Evolutionary conservation across 148 eudicot species (phyloP).

Genomic region (Talinum fruticosum): DNA sequence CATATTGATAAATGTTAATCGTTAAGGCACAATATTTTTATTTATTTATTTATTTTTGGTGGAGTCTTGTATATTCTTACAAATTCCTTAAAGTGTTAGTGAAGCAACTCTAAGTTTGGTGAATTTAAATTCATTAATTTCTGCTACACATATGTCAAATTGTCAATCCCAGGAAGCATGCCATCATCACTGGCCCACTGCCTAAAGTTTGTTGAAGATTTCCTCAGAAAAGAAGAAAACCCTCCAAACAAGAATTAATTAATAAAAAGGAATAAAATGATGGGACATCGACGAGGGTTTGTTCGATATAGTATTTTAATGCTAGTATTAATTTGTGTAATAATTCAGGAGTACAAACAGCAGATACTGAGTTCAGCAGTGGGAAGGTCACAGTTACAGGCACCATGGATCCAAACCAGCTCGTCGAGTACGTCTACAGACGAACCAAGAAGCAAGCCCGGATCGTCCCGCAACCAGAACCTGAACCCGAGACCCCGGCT

Average conservation of each 20-base stretch:
- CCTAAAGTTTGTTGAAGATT: slow-evolving; percentile 2
- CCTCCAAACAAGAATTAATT: too few relatives aligned
- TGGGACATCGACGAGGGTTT: too few relatives aligned
- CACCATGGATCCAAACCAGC: slow-evolving; percentile 67
- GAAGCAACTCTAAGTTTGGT: too few relatives aligned
- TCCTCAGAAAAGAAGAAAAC: not conserved
- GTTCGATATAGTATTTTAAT: not conserved
- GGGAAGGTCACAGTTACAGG: slow-evolving; percentile 87
- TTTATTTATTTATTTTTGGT: too few relatives aligned
- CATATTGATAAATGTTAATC: too few relatives aligned
- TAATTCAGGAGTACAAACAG: slow-evolving; percentile 83
- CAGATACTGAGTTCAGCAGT: slow-evolving; percentile 60
- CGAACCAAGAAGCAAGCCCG: slow-evolving; percentile 83
- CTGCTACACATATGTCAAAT: too few relatives aligned
- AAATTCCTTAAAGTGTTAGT: too few relatives aligned
- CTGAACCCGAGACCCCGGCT: slow-evolving; percentile 54
- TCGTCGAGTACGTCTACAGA: slow-evolving; percentile 78
- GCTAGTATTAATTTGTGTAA: not conserved
- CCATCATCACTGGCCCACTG: slow-evolving; percentile 6
- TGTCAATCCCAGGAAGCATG: too few relatives aligned
- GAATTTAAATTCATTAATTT: too few relatives aligned
- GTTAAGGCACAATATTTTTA: too few relatives aligned
- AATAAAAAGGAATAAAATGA: too few relatives aligned
- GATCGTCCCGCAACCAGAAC: slow-evolving; percentile 74
- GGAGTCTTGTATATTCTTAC: too few relatives aligned